Evolutionary conservation across 176 grass and related monocot species (phyloP), one percentile per base, ranked within the genome.

Genomic region (Puccinellia tenuiflora): DNA sequence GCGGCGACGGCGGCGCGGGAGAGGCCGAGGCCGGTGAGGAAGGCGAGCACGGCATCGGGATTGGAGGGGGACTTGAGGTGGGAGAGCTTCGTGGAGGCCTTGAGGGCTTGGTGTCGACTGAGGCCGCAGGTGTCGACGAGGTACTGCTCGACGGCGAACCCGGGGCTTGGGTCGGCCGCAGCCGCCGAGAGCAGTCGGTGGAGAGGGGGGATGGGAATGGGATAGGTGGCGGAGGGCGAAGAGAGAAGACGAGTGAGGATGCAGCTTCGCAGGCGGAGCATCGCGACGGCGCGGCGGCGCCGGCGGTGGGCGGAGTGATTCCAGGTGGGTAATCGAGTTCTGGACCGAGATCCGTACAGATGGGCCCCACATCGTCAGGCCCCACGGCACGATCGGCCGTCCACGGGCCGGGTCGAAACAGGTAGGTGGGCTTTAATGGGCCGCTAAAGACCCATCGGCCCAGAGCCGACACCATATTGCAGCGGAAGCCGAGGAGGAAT

Each of bases 1-100:
- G 26, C 59, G 59, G 22, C 55, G 22, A 26, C 1, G 22, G 12
- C 11, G 55, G 22, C 22, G 4, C 22, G 22, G 4, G 24, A 60
- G 56, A 60, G 56, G 10, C 56, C 25, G 25, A 60, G 10, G 11
- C 12, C 25, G 14, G 14, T 14, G 60, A 63, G 60, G 60, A 63
- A 93, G 25, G 64, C 43, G 6, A 90, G 79, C 77, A 90, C 85
- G 18, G 79, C 61, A 22, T 90, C 82, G 33, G 82, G 78, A 6
- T 76, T 85, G 54, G 84, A 29, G 54, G 83, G 59, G 12, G 79
- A 60, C 56, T 28, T 28, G 25, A 60, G 56, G 56, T 60, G 56
- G 56, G 56, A 2, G 56, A 53, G 50, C 18, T 53, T 53, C 17
- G 1, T 1, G 50, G 50, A 53, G 18, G 50, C 50, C 17, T 21